These are phyloP conservation scores for Fusarium domesticum DNA, from an alignment of 2,329 filamentous ascomycete species.

Conservation along the genomic window DNA sequence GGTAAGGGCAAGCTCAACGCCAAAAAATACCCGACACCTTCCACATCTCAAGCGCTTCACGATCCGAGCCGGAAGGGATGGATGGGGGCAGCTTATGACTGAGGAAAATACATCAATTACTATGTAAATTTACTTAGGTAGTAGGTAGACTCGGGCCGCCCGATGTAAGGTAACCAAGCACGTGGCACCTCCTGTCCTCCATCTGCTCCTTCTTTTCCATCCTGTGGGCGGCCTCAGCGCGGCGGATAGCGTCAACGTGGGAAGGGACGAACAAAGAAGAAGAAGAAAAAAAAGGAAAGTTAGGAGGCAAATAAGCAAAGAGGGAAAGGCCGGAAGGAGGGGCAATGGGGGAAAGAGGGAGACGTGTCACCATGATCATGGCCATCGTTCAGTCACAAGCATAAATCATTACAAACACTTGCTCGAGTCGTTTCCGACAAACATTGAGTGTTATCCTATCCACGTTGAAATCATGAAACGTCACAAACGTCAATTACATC, in stretches of 20 bases:
- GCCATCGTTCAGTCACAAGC: background rate
- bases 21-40: no score
- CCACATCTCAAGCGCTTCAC: no score
- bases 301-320: background rate
- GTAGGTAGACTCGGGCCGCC: conserved; percentile 8
- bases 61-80: background rate
- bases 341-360: background rate
- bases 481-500: background rate
- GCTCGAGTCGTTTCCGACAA: no score
- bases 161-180: conserved; percentile 5
- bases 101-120: background rate
- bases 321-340: background rate
- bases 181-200: conserved; percentile 14
- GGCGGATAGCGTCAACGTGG: conserved; percentile 4
- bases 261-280: background rate
- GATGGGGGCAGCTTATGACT: no score
- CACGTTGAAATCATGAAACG: no score
- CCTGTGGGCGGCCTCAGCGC: conserved; percentile 10
- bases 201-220: background rate
- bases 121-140: conserved; percentile 3
- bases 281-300: background rate
- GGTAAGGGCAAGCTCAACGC: no score
- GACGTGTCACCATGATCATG: background rate
- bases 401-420: background rate
- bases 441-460: no score